Evolutionary conservation across 257 asterid species (phyloP), one percentile per base, ranked within the genome.

Genomic region (Jacaranda copaia): DNA sequence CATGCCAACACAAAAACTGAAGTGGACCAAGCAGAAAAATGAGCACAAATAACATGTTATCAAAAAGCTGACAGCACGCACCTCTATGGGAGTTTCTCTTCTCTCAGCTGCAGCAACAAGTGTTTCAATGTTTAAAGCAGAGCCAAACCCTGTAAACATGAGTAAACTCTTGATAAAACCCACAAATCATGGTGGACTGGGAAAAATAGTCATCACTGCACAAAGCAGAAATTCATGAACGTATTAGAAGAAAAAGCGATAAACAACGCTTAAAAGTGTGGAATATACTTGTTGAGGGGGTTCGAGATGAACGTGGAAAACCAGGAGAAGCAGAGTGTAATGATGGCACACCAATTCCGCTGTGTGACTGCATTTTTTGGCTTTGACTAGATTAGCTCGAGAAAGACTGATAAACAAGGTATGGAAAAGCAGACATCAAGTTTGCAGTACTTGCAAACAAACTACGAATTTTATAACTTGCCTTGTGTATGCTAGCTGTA

Each of bases 21-120:
- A 8, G n/a, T 38, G 64, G 56, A 48, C 42, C 15, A 58, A 63
- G n/a, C 4, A 43, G 32, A 68, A 58, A 55, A 11, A 32, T 59
- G 58, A 15, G 62, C 74, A 18, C 70, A 59, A 46, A 63, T n/a
- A 79, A 77, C 14, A 35, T 18, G 19, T 57, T 49, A 12, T 5
- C 40, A 67, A 73, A 76, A 59, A 58, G 32, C 72, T 25, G 15
- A 69, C 59, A 78, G 70, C 70, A 84, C 76, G 68, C 84, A 96
- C 99, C 98, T 96, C 98, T 73, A 93, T 86, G 43, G 96, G 97
- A 73, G 95, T 89, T 75, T 90, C 96, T 80, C 96, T 91, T 84
- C 97, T 93, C 87, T 96, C 99, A 46, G 99, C 99, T 3, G 99
- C 99, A 57, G 97, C 97, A 82, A 96, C 93, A 78, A 96, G 97